Base-by-base conservation (phyloP, 1,284 basidiomycete species). In the Apiotrichum montevideense region DNA sequence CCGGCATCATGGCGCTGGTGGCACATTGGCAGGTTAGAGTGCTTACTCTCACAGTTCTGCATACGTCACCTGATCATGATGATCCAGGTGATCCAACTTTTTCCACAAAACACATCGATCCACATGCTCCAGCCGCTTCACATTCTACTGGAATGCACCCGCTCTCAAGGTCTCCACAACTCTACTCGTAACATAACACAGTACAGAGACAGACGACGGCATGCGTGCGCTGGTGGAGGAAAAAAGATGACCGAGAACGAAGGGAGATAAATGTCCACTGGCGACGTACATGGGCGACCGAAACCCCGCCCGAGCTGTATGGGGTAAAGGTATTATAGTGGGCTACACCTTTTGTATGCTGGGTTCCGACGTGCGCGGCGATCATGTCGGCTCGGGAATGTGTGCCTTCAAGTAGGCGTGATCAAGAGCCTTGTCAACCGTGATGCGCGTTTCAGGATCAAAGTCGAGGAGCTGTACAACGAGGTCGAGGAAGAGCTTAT, bases 391-490 rank as follows among this genome's bases (percentile, higher is more conserved):
- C 32, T 65, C 64, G 29, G 65, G 46, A 29, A 69, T 63, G 35
- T 56, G 35, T 7, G 55, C 53, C 11, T 55, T 34, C 47, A 95
- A 90, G 76, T 92, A 97, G 6, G 87, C 87, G 71, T 96, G 93
- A 56, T 83, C 82, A 56, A 97, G 82, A 21, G 94, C 94, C 46
- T 92, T 86, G 68, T 84, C 82, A 46, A 96, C 92, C 15, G 86
- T 86, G 64, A 93, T 86, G 64, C 93, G 85, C 65, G 89, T 85
- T 2, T 83, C 82, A 39, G 93, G 92, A 75, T 98, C 95, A 77
- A 95, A 98, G 57, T 87, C 86, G 47, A 99, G 83, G 58, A 99
- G 80, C 70, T 85, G 86, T 69, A 84, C 82, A 61, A 98, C 87
- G 35, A 98, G 83, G 72, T 94, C 86, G 66, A 91, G 78, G 78